These are phyloP conservation scores for Pharnaceum exiguum DNA, from an alignment of 148 eudicot species.

Conservation along the genomic window DNA sequence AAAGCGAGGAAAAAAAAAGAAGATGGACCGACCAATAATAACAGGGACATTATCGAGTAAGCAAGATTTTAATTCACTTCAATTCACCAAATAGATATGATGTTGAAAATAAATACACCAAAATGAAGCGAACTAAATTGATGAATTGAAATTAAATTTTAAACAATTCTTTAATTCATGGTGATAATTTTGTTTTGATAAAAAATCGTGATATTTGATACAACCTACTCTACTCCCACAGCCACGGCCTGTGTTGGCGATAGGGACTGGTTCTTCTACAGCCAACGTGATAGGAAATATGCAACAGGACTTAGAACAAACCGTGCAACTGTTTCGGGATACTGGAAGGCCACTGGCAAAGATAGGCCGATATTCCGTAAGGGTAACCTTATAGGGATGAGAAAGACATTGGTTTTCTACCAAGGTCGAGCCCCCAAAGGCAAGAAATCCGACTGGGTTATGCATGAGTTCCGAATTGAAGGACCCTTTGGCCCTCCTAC, in stretches of 20 bases:
- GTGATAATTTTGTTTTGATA: too few species aligned
- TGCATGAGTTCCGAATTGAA: conserved; percentile 90
- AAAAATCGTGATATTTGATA: too few species aligned
- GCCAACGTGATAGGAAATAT: conserved; percentile 78
- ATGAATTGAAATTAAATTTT: too few species aligned
- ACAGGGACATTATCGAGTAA: too few species aligned
- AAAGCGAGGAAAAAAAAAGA: too few species aligned
- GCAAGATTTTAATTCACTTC: too few species aligned
- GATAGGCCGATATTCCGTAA: conserved; percentile 46
- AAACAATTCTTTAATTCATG: too few species aligned
- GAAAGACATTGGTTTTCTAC: conserved; percentile 86
- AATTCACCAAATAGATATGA: too few species aligned
- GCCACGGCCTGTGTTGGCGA: conserved; percentile 81
- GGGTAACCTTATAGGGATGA: conserved; percentile 71
- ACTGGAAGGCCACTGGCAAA: conserved; percentile 98
- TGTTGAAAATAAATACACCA: too few species aligned
- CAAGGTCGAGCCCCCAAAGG: conserved; percentile 95
- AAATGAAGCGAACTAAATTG: too few species aligned
- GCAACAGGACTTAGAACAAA: conserved; percentile 86
- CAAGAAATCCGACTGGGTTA: conserved; percentile 80
- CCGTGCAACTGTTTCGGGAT: conserved; percentile 79
- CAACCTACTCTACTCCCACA: conserved; percentile 11
- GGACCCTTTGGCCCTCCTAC: conserved; percentile 41
- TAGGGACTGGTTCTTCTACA: conserved; percentile 90
- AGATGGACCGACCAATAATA: too few species aligned